Base-by-base conservation (phyloP, 73 alveolate species). In the Breviolum minutum region DNA sequence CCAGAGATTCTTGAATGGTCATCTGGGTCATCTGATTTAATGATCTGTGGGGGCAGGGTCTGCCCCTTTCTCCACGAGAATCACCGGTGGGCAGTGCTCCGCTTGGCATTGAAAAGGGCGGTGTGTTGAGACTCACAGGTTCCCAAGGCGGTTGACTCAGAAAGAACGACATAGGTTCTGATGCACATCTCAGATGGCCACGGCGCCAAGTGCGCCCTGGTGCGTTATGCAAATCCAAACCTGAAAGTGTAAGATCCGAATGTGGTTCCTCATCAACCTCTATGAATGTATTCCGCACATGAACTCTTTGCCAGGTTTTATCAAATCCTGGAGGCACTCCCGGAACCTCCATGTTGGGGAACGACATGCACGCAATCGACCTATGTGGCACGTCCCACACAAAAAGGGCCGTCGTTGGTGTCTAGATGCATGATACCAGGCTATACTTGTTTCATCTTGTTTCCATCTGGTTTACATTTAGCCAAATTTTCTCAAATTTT, bases 131-230 rank as follows among this genome's bases (percentile, higher is more conserved):
- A 87, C 95, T 66, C 95, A 87, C 60, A 69, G 96, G 96, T 69
- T 89, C 96, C 96, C 96, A 89, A 69, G 96, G 88, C 10, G 97
- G 66, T 54, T 63, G 83, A 90, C 87, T 77, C 63, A 90, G 68
- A 71, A 70, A 32, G 40, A 77, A 90, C 26, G 97, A 90, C 97
- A 90, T 90, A 60, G 97, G 97, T 74, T 90, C 97, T 20, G 97
- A 90, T 32, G 97, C 97, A 54, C 97, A 90, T 70, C 97, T 32
- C 87, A 90, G 73, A 63, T 90, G 97, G 27, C 97, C 97, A 26
- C 97, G 97, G 87, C 97, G 97, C 97, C 97, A 90, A 90, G 97
- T 90, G 97, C 97, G 97, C 87, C 88, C 97, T 29, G 84, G 88
- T 22, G 97, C 74, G 63, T 63, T 73, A 24, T 77, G 87, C 32